Evolutionary conservation across 129 eudicot species (phyloP), one percentile per base, ranked within the genome.

Genomic region (Saussurea involucrata): DNA sequence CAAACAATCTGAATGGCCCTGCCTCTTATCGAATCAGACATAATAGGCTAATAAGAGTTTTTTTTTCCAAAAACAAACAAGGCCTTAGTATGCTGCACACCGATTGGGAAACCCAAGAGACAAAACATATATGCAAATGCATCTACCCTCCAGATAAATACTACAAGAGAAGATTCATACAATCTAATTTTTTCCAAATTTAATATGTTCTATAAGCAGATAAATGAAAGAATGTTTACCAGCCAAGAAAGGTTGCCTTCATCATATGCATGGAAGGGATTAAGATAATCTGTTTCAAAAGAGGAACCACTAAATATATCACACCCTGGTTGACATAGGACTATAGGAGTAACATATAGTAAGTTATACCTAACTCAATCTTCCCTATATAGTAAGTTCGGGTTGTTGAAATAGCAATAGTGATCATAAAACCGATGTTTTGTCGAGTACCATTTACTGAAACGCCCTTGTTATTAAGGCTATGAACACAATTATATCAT

Each of bases 211-310:
- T 29, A 46, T 9, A 76, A 63, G 53, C 6, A 31, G 60, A 36
- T 13, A 18, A 69, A 80, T 32, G 24, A 44, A 61, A 12, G 65
- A 81, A 65, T 12, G 31, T 77, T 84, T 95, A 95, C 99, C 92
- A 92, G 97, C 99, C 99, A 95, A 82, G 99, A 95, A 64, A 95
- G 99, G 80, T 95, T 95, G 79, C 99, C 97, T 78, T 95, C 99
- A 79, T 95, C 99, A 80, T 95, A 95, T 32, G 99, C 99, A 85
- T 95, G 99, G 86, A 95, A 95, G 27, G 97, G 96, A 82, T 85
- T 92, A 57, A 95, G 95, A 84, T 95, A 95, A 81, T 95, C 99
- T 92, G 89, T 64, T 60, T 75, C 66, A 29, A 72, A 71, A 63
- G 64, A 66, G 24, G 58, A 84, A 66, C 60, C 42, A 44, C 34